These are phyloP conservation scores for Candida succiphila DNA, from an alignment of 805 yeast species.

Conservation along the genomic window DNA sequence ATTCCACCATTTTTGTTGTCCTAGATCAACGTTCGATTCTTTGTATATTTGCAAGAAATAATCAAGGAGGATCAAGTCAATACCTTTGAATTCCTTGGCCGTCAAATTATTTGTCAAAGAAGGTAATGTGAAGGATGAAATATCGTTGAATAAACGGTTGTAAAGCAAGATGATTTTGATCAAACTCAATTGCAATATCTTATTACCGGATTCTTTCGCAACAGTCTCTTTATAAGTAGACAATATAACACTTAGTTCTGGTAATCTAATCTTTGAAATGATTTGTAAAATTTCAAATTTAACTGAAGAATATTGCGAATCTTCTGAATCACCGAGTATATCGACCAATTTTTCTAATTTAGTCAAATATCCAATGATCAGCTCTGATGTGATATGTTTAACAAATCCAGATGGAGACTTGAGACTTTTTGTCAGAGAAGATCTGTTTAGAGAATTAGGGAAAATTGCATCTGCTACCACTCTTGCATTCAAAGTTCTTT, in stretches of 20 bases:
- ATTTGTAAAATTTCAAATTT: constrained; percentile 13
- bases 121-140: constrained; percentile 10
- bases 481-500: constrained; percentile 5
- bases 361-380: constrained; percentile 41
- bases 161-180: constrained; percentile 28
- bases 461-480: constrained; percentile 45
- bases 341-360: constrained; percentile 37
- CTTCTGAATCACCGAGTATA: constrained; percentile 10
- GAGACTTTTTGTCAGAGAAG: constrained; percentile 49
- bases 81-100: constrained; percentile 28
- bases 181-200: constrained; percentile 37
- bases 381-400: constrained; percentile 53
- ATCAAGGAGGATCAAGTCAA: constrained; percentile 50
- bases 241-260: constrained; percentile 37
- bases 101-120: constrained; percentile 13
- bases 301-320: constrained; percentile 5
- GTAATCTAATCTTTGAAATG: constrained; percentile 25
- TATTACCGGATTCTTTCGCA: constrained; percentile 25
- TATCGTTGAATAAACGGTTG: constrained; percentile 13
- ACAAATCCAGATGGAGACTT: constrained; percentile 39
- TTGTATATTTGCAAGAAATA: constrained; percentile 54
- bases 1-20: constrained; percentile 75
- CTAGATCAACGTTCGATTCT: constrained; percentile 19
- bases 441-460: constrained; percentile 54
- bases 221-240: constrained; percentile 32